Conservation (phyloP, 192 early-diverging fungal genomes). For the Coemansia sp. region DNA sequence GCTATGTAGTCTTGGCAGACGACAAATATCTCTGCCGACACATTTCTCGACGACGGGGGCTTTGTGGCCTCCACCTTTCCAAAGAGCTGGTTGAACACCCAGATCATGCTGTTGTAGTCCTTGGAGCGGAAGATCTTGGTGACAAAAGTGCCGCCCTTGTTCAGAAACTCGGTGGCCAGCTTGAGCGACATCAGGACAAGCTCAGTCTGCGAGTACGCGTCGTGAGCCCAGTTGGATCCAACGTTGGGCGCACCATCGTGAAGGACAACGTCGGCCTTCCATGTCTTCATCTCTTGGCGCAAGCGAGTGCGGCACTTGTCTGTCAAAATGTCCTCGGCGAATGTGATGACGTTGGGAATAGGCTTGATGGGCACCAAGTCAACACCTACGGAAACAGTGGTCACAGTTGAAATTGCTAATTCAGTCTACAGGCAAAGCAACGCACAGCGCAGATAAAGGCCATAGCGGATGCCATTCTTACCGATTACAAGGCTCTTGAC, state of each 20-base stretch:
- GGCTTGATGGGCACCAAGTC: constrained; percentile 97
- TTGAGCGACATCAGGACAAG: constrained; percentile 90
- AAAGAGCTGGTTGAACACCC: constrained; percentile 99
- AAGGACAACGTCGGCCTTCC: constrained; percentile 98
- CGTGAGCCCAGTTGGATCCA: constrained; percentile 93
- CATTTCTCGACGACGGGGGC: constrained; percentile 95
- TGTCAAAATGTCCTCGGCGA: constrained; percentile 96
- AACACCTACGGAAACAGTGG: constrained; percentile 54
- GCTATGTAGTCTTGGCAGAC: constrained; percentile 94
- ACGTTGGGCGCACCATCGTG: constrained; percentile 99
- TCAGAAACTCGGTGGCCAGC: constrained; percentile 92
- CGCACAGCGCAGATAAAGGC: neutral
- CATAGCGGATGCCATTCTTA: constrained; percentile 8
- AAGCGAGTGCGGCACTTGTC: constrained; percentile 88
- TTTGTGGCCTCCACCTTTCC: constrained; percentile 97
- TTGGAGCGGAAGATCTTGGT: constrained; percentile 99
- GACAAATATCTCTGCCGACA: constrained; percentile 99
- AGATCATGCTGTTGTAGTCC: constrained; percentile 99
- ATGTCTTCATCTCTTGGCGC: constrained; percentile 91
- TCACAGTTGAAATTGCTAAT: neutral
- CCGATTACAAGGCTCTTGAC: constrained; percentile 90
- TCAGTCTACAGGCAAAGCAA: constrained; percentile 10
- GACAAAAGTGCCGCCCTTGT: constrained; percentile 92
- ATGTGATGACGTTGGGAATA: constrained; percentile 93
- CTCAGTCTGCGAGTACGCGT: constrained; percentile 96